These are phyloP conservation scores for Apiosordaria backusii DNA, from an alignment of 495 filamentous ascomycete species.

Conservation along the genomic window DNA sequence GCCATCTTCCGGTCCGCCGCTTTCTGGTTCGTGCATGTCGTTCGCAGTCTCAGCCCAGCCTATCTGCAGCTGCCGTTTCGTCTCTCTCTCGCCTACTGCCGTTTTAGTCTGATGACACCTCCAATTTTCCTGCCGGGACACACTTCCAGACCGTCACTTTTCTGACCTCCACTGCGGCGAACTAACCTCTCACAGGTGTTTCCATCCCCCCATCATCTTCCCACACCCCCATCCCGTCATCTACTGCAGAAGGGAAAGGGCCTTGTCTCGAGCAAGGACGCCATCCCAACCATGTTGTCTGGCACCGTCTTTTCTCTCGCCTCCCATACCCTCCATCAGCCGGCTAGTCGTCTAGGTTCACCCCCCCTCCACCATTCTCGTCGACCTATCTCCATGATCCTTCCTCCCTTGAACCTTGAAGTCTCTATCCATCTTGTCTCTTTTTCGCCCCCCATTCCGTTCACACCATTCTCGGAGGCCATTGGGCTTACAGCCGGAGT, in stretches of 20 bases:
- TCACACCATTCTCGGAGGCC: slow-evolving; percentile 16
- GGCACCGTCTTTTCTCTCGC: slow-evolving; percentile 19
- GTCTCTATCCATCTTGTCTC: slow-evolving; percentile 16
- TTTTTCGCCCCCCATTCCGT: slow-evolving; percentile 24
- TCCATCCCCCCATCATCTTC: slow-evolving; percentile 27
- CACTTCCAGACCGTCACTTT: slow-evolving; percentile 10
- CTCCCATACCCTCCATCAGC: slow-evolving; percentile 21
- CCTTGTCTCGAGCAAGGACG: slow-evolving; percentile 21
- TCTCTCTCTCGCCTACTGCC: slow-evolving; percentile 6
- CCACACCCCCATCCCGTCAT: slow-evolving; percentile 21
- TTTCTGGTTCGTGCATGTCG: slow-evolving; percentile 9
- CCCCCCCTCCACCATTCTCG: slow-evolving; percentile 24
- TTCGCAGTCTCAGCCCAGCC: slow-evolving; percentile 3
- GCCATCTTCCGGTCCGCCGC: slow-evolving; percentile 15
- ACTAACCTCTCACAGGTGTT: slow-evolving; percentile 31
- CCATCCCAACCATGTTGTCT: slow-evolving; percentile 13
- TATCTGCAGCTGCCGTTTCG: slow-evolving; percentile 12
- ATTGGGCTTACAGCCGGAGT: slow-evolving; percentile 28
- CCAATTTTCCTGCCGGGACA: slow-evolving; percentile 13
- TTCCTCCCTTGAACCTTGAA: slow-evolving; percentile 29
- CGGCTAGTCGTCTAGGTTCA: slow-evolving; percentile 20
- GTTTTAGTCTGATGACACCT: slow-evolving; percentile 27
- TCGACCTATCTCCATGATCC: slow-evolving; percentile 15
- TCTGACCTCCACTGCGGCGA: slow-evolving; percentile 18
- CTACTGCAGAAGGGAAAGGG: slow-evolving; percentile 12